Conservation (phyloP, 2,329 filamentous ascomycete species). For the Penicillium vulpinum region DNA sequence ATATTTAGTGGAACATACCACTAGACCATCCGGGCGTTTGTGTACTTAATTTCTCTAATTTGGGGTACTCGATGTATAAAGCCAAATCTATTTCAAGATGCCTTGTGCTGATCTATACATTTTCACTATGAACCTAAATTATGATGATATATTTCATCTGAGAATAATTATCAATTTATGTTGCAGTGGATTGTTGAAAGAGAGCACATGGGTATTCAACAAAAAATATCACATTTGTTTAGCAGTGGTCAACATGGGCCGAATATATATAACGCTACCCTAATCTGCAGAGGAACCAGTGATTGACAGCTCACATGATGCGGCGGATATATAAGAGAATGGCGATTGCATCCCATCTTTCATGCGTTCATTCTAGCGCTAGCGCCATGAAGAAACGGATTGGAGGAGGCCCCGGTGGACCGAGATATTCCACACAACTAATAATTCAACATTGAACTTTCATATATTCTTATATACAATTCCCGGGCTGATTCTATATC, state of each 20-base stretch:
- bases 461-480: neutral
- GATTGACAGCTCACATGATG: constrained; percentile 27
- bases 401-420: constrained; percentile 31
- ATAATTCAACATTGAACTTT: neutral
- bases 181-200: neutral
- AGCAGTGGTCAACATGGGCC: neutral
- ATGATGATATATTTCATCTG: neutral
- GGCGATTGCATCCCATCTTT: constrained; percentile 28
- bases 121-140: too few species aligned
- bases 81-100: neutral
- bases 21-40: constrained; percentile 2
- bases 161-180: accelerated
- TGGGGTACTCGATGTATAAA: accelerated
- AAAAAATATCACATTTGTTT: neutral
- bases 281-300: too few species aligned
- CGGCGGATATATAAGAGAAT: constrained; percentile 34
- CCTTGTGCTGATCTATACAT: neutral
- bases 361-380: constrained; percentile 36
- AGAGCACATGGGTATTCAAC: neutral
- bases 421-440: constrained; percentile 21
- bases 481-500: neutral
- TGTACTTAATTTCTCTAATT: neutral
- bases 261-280: neutral
- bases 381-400: constrained; percentile 32
- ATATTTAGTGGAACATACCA: neutral